Evolutionary conservation across 768 basidiomycete genomes (phyloP).

Genomic region (Roridomyces roridus): DNA sequence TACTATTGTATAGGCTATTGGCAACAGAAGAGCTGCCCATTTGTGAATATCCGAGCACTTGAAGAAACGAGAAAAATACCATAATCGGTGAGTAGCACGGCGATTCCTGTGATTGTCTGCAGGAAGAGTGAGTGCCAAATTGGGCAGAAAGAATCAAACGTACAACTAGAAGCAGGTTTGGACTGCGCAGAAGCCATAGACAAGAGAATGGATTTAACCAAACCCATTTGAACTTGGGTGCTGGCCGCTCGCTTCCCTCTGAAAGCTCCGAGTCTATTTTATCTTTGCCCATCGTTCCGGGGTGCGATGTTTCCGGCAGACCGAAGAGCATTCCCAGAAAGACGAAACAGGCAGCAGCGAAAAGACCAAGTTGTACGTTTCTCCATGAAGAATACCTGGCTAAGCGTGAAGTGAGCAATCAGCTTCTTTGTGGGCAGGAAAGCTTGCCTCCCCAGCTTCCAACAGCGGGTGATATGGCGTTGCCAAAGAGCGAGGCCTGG

Average conservation of each 20-base stretch:
- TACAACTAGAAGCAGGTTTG: conserved; percentile 48
- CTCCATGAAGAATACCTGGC: conserved; percentile 58
- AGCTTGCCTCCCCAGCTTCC: conserved; percentile 24
- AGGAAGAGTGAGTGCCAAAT: neutral
- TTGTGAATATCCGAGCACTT: too few species aligned
- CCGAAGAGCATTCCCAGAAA: conserved; percentile 37
- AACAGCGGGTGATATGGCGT: conserved; percentile 47
- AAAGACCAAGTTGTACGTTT: conserved; percentile 43
- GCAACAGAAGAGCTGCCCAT: conserved; percentile 41
- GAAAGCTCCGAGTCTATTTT: conserved; percentile 21
- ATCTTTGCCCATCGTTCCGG: conserved; percentile 46
- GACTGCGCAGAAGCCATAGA: conserved; percentile 44
- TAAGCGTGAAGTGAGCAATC: conserved; percentile 18
- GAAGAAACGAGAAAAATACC: conserved; percentile 37
- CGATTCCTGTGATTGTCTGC: conserved; percentile 27
- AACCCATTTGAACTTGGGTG: conserved; percentile 28
- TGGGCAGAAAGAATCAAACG: conserved; percentile 20
- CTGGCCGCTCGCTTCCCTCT: neutral
- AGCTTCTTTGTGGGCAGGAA: conserved; percentile 7
- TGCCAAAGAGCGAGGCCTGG: conserved; percentile 49
- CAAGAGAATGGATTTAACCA: conserved; percentile 52
- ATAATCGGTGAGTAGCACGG: conserved; percentile 44
- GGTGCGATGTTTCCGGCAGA: conserved; percentile 56
- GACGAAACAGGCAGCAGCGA: conserved; percentile 37
- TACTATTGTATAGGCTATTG: conserved; percentile 59